Conservation (phyloP, 2,329 filamentous ascomycete species). For the Aspergillus pseudoterreus region DNA sequence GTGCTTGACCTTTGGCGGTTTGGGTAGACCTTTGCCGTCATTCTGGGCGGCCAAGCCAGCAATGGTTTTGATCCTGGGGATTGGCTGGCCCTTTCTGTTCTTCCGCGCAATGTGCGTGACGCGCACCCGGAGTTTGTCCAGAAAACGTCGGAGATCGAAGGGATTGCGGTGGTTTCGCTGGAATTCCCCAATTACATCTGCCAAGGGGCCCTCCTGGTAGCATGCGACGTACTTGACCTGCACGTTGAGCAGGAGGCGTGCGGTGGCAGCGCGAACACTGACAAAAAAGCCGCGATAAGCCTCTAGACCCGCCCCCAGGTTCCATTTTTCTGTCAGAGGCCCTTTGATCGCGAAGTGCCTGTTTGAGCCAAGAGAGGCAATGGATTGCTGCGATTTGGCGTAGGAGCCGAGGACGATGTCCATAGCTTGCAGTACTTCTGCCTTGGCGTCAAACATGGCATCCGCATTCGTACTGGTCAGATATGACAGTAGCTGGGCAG, state of each 20-base stretch:
- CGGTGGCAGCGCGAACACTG: slow-evolving; percentile 57
- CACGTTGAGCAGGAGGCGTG: slow-evolving; percentile 58
- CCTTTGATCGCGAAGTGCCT: slow-evolving; percentile 48
- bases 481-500: slow-evolving; percentile 45
- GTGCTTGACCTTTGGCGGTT: slow-evolving; percentile 33
- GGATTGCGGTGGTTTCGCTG: slow-evolving; percentile 17
- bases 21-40: slow-evolving; percentile 32
- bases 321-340: slow-evolving; percentile 26
- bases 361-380: slow-evolving; percentile 51
- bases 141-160: slow-evolving; percentile 26
- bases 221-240: slow-evolving; percentile 61
- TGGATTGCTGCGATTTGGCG: slow-evolving; percentile 38
- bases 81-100: slow-evolving; percentile 28
- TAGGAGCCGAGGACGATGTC: slow-evolving; percentile 55
- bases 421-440: slow-evolving; percentile 53
- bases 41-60: slow-evolving; percentile 39
- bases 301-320: slow-evolving; percentile 51
- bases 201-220: slow-evolving; percentile 48
- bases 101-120: slow-evolving; percentile 39
- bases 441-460: slow-evolving; percentile 41
- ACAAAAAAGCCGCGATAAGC: slow-evolving; percentile 61
- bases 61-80: slow-evolving; percentile 45
- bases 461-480: slow-evolving; percentile 34
- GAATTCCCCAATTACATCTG: slow-evolving; percentile 32
- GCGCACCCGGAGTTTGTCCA: slow-evolving; percentile 41